These are phyloP conservation scores for Ostreobium quekettii DNA, from an alignment of 139 green algal species.

Conservation along the genomic window DNA sequence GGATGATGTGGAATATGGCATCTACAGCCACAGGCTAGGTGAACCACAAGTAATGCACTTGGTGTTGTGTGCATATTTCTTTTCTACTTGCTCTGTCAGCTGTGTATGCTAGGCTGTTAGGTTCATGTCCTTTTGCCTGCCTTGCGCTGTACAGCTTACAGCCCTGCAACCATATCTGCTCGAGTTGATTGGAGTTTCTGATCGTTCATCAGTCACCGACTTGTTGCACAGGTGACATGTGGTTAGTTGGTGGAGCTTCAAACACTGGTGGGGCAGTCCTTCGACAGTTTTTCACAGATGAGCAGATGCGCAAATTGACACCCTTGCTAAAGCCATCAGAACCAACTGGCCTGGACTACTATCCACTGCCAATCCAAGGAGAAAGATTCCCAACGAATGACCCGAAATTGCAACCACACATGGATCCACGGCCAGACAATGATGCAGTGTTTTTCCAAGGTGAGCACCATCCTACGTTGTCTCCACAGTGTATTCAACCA, in stretches of 20 bases:
- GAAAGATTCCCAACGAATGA: slow-evolving; percentile 89
- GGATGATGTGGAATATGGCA: slow-evolving; percentile 75
- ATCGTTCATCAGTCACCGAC: not conserved
- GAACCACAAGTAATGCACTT: not conserved
- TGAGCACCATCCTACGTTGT: slow-evolving; percentile 12
- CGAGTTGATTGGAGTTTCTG: too few species aligned
- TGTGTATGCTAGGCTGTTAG: not conserved
- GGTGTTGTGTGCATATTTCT: not conserved
- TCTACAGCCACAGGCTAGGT: slow-evolving; percentile 90
- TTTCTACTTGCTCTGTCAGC: not conserved
- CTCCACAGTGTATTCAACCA: not conserved
- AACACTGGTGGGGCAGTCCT: slow-evolving; percentile 88
- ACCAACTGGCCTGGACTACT: slow-evolving; percentile 72
- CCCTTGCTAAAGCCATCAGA: slow-evolving; percentile 31
- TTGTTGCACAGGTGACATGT: slow-evolving; percentile 46
- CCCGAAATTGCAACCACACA: slow-evolving; percentile 40
- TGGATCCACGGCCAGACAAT: slow-evolving; percentile 56
- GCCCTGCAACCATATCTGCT: too few species aligned
- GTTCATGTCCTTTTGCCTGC: too few species aligned
- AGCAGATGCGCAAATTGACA: slow-evolving; percentile 62
- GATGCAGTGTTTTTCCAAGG: slow-evolving; percentile 68
- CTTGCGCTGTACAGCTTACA: too few species aligned
- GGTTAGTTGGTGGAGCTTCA: slow-evolving; percentile 86
- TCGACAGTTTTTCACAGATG: slow-evolving; percentile 62
- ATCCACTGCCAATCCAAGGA: slow-evolving; percentile 62